Conservation (phyloP, 371 early-diverging fungal genomes). For the Haplosporangium sp. region DNA sequence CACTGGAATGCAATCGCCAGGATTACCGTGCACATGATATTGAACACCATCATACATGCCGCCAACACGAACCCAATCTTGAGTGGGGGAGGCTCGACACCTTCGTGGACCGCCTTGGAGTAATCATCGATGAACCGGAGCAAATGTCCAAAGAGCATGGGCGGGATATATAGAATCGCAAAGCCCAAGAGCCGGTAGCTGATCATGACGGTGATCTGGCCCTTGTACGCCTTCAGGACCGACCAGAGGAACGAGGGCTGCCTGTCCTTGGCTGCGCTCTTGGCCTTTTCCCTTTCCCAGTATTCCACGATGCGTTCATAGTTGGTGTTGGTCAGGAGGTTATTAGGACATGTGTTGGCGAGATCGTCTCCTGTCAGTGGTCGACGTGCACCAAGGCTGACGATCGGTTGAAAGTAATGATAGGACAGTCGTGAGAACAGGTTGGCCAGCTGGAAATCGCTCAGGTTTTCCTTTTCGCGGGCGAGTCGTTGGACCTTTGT, state of each 20-base stretch:
- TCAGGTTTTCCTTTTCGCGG: constrained; percentile 27
- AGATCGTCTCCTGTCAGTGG: constrained; percentile 28
- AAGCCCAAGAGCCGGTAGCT: constrained; percentile 11
- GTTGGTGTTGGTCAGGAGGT: constrained; percentile 14
- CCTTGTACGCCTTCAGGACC: constrained; percentile 12
- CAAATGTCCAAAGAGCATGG: constrained; percentile 26
- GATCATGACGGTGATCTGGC: neutral
- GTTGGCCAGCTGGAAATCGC: constrained; percentile 31
- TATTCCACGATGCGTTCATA: neutral
- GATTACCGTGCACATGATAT: constrained; percentile 2
- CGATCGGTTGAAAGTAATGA: constrained; percentile 22
- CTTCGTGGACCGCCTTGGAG: constrained; percentile 18
- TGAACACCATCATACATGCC: constrained; percentile 22
- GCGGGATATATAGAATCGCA: constrained; percentile 17
- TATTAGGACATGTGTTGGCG: constrained; percentile 13
- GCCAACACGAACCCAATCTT: constrained; percentile 30
- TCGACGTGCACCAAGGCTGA: constrained; percentile 19
- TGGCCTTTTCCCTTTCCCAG: constrained; percentile 23
- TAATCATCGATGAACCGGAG: constrained; percentile 38
- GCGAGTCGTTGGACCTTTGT: constrained; percentile 25
- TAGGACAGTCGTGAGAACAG: constrained; percentile 22
- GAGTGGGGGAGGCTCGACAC: constrained; percentile 8
- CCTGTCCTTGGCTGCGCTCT: constrained; percentile 4
- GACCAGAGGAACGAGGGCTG: constrained; percentile 29
- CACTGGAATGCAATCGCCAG: constrained; percentile 3